Evolutionary conservation across 805 yeast genomes (phyloP), one percentile per base, ranked within the genome.

Genomic region (Ogataea degrootiae): DNA sequence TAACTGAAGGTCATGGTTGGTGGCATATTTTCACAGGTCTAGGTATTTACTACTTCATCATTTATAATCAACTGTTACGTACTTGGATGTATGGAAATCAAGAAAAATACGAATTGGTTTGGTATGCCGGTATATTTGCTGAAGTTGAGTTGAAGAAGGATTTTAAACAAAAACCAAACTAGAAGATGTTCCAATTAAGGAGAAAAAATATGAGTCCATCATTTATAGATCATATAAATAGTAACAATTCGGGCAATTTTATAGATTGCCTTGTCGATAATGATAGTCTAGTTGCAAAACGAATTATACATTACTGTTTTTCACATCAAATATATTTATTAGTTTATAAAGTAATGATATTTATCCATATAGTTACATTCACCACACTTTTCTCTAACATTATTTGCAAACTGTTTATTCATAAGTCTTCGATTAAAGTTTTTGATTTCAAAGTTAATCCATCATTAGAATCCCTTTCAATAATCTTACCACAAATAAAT

Each of bases 1-100:
- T 92, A 4, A 71, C 92, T 34, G 98, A 92, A 66, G 85, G 96
- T 29, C 98, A 92, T 60, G 96, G 96, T 22, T 92, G 97, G 97
- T 92, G 98, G 98, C 98, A 92, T 62, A 69, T 87, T 11, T 74
- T 87, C 53, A 87, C 94, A 0, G 96, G 96, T 0, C 70, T 82
- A 19, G 96, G 97, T 2, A 94, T 92, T 11, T 92, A 92, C 66
- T 85, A 75, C 62, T 91, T 88, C 68, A 76, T 91, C 54, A 81
- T 86, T 4, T 89, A 85, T 61, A 76, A 86, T 59, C 91, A 89
- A 69, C 79, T 85, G 53, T 69, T 91, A 52, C 75, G 92, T 55
- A 70, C 85, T 33, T 81, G 83, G 66, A 75, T 88, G 61, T 71
- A 72, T 15, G 83, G 82, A 5, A 68, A 70, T n/a, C 77, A 79